These are phyloP conservation scores for Nissolia schottii DNA, from an alignment of 306 rosid genomes.

Conservation along the genomic window DNA sequence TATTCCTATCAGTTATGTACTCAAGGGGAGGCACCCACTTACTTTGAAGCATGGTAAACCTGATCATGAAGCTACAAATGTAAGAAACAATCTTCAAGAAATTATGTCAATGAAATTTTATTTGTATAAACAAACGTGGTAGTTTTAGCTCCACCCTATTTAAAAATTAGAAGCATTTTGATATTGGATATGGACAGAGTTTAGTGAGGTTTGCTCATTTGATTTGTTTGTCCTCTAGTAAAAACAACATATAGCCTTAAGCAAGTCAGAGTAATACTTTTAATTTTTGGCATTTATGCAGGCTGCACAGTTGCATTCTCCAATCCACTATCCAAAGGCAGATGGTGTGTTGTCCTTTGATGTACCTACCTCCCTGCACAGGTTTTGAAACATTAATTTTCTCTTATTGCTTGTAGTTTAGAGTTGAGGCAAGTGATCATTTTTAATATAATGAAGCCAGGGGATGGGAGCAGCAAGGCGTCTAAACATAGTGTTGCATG, in stretches of 20 bases:
- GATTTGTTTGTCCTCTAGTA: background rate
- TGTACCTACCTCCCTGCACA: constrained; percentile 87
- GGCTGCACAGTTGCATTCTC: constrained; percentile 61
- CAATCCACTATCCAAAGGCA: constrained; percentile 81
- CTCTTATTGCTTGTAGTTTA: constrained; percentile 18
- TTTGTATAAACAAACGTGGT: background rate
- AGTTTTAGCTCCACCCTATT: background rate
- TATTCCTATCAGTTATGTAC: constrained; percentile 54
- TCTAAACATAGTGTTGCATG: background rate
- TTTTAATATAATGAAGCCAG: background rate
- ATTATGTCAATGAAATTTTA: constrained; percentile 6
- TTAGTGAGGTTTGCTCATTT: background rate
- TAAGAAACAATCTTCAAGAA: constrained; percentile 39
- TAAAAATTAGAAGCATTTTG: background rate
- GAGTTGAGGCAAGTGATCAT: background rate
- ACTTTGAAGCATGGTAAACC: constrained; percentile 92
- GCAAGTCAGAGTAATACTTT: background rate
- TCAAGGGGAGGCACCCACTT: constrained; percentile 75
- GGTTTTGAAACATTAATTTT: constrained; percentile 41
- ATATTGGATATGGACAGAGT: background rate
- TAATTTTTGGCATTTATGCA: constrained; percentile 31
- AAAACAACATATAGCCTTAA: background rate
- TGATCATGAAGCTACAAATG: constrained; percentile 83
- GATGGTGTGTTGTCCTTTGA: constrained; percentile 84
- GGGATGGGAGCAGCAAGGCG: background rate